Evolutionary conservation across 2,329 filamentous ascomycete genomes (phyloP).

Genomic region (Rachicladosporium sp.): DNA sequence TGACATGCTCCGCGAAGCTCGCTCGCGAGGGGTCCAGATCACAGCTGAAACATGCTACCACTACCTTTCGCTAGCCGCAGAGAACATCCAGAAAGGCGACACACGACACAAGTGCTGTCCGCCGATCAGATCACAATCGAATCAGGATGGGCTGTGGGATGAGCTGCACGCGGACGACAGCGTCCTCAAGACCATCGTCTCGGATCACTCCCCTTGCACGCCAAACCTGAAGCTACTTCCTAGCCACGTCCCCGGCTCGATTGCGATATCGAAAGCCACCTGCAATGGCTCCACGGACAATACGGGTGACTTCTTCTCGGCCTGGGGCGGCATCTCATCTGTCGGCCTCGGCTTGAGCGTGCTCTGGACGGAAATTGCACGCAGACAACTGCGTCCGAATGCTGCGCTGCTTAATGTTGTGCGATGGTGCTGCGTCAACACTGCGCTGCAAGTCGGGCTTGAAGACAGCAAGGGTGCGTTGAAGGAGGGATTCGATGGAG

Average conservation of each 20-base stretch:
- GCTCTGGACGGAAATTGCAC: conserved; percentile 63
- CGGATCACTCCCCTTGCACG: conserved; percentile 92
- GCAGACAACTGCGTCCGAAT: conserved; percentile 41
- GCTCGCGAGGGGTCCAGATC: conserved; percentile 63
- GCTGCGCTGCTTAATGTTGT: conserved; percentile 65
- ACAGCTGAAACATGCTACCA: conserved; percentile 95
- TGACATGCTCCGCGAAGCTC: conserved; percentile 63
- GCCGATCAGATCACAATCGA: conserved; percentile 68
- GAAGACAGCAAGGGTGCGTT: conserved; percentile 71
- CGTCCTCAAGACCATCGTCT: conserved; percentile 83
- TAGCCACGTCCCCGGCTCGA: conserved; percentile 44
- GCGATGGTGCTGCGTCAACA: conserved; percentile 73
- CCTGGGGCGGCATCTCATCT: conserved; percentile 92
- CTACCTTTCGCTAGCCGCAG: conserved; percentile 74
- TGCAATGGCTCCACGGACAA: conserved; percentile 26
- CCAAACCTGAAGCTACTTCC: conserved; percentile 86
- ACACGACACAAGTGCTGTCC: conserved; percentile 93
- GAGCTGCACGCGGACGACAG: conserved; percentile 60
- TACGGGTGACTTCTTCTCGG: conserved; percentile 80
- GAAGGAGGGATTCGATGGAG: conserved; percentile 70
- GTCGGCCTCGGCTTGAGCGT: conserved; percentile 89
- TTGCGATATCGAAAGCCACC: conserved; percentile 17
- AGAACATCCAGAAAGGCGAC: conserved; percentile 72
- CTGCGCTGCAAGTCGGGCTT: conserved; percentile 77
- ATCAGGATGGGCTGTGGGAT: conserved; percentile 77